These are phyloP conservation scores for Cutaneotrichosporon sp. DNA, from an alignment of 1,284 basidiomycete genomes.

Conservation along the genomic window DNA sequence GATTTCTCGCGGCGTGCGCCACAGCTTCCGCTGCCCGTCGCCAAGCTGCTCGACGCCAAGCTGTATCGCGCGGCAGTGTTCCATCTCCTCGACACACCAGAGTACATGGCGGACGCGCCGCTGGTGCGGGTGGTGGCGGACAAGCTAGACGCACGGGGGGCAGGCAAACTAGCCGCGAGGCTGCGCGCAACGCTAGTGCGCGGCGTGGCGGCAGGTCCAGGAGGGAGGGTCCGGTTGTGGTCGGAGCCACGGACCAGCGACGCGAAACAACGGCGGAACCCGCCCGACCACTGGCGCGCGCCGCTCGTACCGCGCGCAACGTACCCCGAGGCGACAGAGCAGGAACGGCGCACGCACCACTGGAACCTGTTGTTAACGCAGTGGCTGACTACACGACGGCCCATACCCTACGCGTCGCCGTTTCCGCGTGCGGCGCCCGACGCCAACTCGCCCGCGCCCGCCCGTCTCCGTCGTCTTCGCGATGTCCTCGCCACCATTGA, in stretches of 20 bases:
- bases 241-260: neutral
- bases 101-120: conserved; percentile 20
- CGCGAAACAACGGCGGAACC: neutral
- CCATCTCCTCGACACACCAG: conserved; percentile 29
- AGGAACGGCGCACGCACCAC: conserved; percentile 12
- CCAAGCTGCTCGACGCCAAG: conserved; percentile 27
- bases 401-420: conserved; percentile 4
- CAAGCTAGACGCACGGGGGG: conserved; percentile 24
- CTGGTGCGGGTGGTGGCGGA: conserved; percentile 21
- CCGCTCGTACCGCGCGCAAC: conserved; percentile 2
- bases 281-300: conserved; percentile 10
- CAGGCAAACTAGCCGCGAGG: conserved; percentile 32
- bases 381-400: conserved; percentile 9
- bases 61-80: conserved; percentile 36
- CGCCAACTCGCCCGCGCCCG: neutral
- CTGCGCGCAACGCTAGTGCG: conserved; percentile 23
- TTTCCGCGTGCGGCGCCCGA: neutral
- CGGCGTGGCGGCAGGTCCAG: neutral
- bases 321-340: conserved; percentile 2
- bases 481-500: conserved; percentile 28
- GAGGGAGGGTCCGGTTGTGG: conserved; percentile 3
- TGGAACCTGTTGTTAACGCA: conserved; percentile 13
- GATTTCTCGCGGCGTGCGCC: neutral
- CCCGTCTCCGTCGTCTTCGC: conserved; percentile 26
- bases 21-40: conserved; percentile 22